phyloP scores from a whole-genome alignment of 768 basidiomycete species.

The Trametes punicea region DNA sequence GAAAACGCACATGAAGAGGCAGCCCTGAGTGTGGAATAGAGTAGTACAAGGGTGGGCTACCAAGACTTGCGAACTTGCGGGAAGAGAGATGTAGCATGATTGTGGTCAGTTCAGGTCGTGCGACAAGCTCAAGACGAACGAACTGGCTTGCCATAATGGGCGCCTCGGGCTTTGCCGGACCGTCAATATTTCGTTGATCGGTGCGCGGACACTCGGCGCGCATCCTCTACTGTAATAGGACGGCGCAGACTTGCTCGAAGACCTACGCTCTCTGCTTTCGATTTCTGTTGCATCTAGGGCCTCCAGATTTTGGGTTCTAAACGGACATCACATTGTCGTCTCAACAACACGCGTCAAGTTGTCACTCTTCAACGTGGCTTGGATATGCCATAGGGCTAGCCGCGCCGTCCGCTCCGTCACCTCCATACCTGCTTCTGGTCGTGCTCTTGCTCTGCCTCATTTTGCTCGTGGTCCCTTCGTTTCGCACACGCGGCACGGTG shows the following conservation, averaged over 20 bases:
- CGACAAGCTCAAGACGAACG: too few relatives aligned
- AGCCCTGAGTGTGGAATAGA: too few relatives aligned
- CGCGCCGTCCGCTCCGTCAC: not conserved
- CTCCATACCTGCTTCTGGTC: not conserved
- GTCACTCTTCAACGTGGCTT: slow-evolving; percentile 5
- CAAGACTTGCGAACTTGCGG: too few relatives aligned
- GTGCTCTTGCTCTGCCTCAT: not conserved
- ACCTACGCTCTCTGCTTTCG: not conserved
- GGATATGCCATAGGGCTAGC: slow-evolving; percentile 12
- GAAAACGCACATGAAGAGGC: too few relatives aligned
- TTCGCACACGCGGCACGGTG: too few relatives aligned
- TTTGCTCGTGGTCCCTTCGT: not conserved
- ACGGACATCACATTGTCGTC: not conserved
- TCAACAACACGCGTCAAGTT: not conserved
- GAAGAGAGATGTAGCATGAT: too few relatives aligned
- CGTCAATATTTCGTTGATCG: slow-evolving; percentile 4
- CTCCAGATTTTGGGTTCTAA: not conserved
- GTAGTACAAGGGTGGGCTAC: too few relatives aligned
- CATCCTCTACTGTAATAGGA: not conserved
- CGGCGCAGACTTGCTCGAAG: not conserved
- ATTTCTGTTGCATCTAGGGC: not conserved
- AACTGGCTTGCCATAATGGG: not conserved
- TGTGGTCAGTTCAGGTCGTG: too few relatives aligned
- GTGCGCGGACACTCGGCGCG: not conserved
- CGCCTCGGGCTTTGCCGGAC: not conserved